Evolutionary conservation across 495 filamentous ascomycete genomes (phyloP), one percentile per base, ranked within the genome.

Genomic region (Lindgomyces ingoldianus): DNA sequence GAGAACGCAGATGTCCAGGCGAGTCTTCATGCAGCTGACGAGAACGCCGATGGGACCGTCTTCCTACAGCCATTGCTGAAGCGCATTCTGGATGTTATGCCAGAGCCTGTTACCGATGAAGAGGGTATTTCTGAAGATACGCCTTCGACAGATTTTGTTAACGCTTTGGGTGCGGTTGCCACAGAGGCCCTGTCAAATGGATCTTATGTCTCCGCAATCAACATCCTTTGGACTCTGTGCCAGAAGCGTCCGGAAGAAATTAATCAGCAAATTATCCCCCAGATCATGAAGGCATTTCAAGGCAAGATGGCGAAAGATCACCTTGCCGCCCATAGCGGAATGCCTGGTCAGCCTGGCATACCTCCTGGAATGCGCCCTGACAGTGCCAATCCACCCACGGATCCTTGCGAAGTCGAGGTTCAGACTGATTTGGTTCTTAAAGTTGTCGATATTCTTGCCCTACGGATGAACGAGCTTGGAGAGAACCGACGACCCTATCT

Each of bases 281-380:
- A 87, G 24, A 83, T 98, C 52, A 96, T 98, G 89, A 96, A 96
- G 72, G 89, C 91, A 0, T 84, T 99, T 67, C 91, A 93, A 57
- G 80, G 84, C n/a, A 97, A 97, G 72, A 82, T 98, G 36, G 91
- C 91, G 2, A 89, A 94, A 70, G 94, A 99, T 49, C 93, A 98
- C 75, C 87, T 98, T 64, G 87, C 90, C 48, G 69, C 69, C 30
- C 48, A 73, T 41, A 64, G 51, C n/a, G 52, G 68, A 9, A 41
- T 39, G 16, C 68, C 58, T n/a, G 60, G 60, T 8, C 63, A 70
- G 41, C 52, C 62, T 60, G 67, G 47, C 4, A 41, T 49, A 3
- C 33, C 55, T 19, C 68, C 57, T 3, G 64, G 51, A 36, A 12
- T 74, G 70, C 41, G 62, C 49, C 29, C 71, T 30, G 55, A 73